Percentiles rank a stretch among this genome's conserved stretches.
Conservation (phyloP, 1,284 basidiomycete genomes). For the Pseudozyma pruni region DNA sequence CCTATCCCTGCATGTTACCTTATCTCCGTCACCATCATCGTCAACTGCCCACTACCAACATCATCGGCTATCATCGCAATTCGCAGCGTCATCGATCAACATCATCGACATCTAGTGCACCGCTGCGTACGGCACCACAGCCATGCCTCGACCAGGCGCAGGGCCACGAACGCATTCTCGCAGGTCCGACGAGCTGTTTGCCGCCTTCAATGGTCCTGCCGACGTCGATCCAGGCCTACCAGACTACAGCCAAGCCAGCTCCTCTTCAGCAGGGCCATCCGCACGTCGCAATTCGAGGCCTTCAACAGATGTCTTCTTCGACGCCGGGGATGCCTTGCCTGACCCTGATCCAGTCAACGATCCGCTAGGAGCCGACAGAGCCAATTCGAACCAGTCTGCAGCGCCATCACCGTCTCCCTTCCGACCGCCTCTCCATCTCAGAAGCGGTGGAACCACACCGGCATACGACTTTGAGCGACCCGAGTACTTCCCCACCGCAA, state of each 20-base stretch:
- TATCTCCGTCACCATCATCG: background rate
- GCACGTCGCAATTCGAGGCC: conserved; percentile 3
- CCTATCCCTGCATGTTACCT: no score
- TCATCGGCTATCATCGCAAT: conserved; percentile 2
- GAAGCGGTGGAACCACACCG: conserved; percentile 9
- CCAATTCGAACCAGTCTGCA: conserved; percentile 17
- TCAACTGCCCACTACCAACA: background rate
- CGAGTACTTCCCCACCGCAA: conserved; percentile 51
- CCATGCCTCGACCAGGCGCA: conserved; percentile 36
- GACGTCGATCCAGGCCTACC: conserved; percentile 29
- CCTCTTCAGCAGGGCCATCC: conserved; percentile 2
- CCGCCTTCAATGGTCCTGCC: conserved; percentile 35
- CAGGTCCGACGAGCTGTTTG: conserved; percentile 38
- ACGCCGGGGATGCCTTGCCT: conserved; percentile 55
- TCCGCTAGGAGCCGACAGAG: conserved; percentile 42
- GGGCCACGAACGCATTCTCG: conserved; percentile 20
- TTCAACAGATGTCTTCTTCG: conserved; percentile 56
- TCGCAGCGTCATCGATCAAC: no score
- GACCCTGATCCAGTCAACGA: conserved; percentile 23
- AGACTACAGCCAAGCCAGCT: conserved; percentile 29
- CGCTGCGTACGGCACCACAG: background rate
- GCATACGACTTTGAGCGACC: conserved; percentile 60
- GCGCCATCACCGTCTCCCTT: conserved; percentile 2
- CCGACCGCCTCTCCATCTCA: conserved; percentile 9
- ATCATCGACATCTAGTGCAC: no score